phyloP scores from a whole-genome alignment of 2,329 filamentous ascomycete genomes.

The Cryphonectria japonica region DNA sequence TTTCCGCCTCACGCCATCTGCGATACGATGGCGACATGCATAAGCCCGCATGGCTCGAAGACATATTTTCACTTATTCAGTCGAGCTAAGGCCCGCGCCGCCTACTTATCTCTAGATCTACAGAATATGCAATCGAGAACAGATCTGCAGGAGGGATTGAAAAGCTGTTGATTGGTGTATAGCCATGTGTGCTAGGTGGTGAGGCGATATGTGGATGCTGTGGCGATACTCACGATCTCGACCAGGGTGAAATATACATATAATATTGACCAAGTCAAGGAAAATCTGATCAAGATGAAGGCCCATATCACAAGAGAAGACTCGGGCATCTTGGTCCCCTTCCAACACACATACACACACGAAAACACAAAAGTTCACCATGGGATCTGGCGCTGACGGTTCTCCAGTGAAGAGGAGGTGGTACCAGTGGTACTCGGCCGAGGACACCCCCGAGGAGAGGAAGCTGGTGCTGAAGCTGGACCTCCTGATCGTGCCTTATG shows the following conservation, averaged over 20 bases:
- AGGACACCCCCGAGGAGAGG: constrained; percentile 31
- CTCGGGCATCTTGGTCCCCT: neutral
- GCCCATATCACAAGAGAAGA: neutral
- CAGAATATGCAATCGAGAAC: neutral
- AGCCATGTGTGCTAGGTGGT: neutral
- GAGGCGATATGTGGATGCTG: constrained; percentile 10
- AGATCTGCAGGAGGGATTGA: neutral
- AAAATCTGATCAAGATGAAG: neutral
- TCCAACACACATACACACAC: too few relatives aligned
- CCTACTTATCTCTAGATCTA: neutral
- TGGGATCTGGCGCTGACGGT: neutral
- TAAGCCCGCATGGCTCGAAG: neutral
- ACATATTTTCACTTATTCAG: neutral
- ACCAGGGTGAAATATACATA: neutral
- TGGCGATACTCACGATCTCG: neutral
- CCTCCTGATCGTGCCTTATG: constrained; percentile 32
- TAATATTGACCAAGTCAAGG: neutral
- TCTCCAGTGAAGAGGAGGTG: constrained; percentile 20
- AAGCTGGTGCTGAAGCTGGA: constrained; percentile 32
- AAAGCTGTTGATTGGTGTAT: neutral
- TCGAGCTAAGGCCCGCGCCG: neutral
- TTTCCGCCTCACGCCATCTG: constrained; percentile 2
- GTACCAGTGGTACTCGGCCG: constrained; percentile 32
- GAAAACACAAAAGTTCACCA: neutral
- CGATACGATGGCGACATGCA: constrained; percentile 14